Base-by-base conservation (phyloP, 306 rosid genomes). In the Rubus parviflorus region DNA sequence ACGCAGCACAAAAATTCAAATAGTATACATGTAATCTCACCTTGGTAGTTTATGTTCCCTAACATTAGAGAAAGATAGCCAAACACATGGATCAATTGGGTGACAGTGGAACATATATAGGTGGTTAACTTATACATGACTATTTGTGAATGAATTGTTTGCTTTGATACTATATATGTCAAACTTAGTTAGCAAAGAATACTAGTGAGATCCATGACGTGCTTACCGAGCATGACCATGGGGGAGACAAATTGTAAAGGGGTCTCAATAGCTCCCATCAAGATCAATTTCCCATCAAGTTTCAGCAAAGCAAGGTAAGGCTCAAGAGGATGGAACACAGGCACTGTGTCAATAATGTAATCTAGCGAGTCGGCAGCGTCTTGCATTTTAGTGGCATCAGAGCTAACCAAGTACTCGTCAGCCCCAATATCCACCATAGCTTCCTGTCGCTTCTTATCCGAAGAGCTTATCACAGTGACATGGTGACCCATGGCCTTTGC, bases 401-500 rank as follows among this genome's bases (percentile, higher is more conserved):
- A 88, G 86, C 97, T 89, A 1, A 94, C 91, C 53, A 94, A 79
- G 74, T 88, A 94, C 20, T 77, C 71, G n/a, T 94, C 93, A 13
- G 98, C 97, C 13, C 92, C 93, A 40, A 94, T 84, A 70, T 92
- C 79, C 25, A 85, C 93, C 40, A 94, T 38, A 5, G 97, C 97
- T 53, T 94, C 98, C 58, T 70, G 14, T 73, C 79, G 87, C 83
- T 94, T 94, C 91, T 80, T 92, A 17, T 92, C 90, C 6, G 97
- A 94, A 40, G 95, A 92, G 74, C 98, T 94, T 77, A 92, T 88
- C 70, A 92, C 95, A 1, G 97, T 94, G 40, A 94, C 93, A 76
- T 90, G 91, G 81, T 94, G 98, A 0, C 90, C 97, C 43, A 94
- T 40, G 10, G 97, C 92, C 37, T 94, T 94, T 1, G 98, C 93